These are phyloP conservation scores for Pleurotus platypus DNA, from an alignment of 768 basidiomycete species.

Conservation along the genomic window DNA sequence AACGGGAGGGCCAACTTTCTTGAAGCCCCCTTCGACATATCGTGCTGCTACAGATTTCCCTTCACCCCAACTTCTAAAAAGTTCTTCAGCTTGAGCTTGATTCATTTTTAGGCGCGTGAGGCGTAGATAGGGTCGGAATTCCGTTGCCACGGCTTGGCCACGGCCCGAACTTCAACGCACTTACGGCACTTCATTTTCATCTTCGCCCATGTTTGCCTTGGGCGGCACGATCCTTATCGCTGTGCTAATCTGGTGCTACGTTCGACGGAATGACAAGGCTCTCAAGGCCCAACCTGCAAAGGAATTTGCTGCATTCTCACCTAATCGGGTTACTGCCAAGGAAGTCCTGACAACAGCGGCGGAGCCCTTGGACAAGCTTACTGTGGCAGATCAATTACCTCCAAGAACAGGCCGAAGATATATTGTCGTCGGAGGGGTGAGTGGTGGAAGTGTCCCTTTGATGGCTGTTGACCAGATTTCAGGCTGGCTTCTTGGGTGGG, in stretches of 20 bases:
- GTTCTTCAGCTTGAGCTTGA: no score
- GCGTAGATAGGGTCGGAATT: no score
- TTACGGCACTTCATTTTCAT: no score
- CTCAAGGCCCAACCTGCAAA: conserved; percentile 47
- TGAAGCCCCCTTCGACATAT: no score
- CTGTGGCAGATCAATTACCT: conserved; percentile 45
- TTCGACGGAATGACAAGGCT: conserved; percentile 50
- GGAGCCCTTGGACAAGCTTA: conserved; percentile 18
- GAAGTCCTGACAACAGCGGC: conserved; percentile 35
- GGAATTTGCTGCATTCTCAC: conserved; percentile 42
- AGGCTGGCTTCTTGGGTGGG: conserved; percentile 76
- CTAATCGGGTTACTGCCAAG: conserved; percentile 43
- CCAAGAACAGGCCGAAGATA: conserved; percentile 72
- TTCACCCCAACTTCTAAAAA: no score
- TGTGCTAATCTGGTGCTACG: conserved; percentile 28
- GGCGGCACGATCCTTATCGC: not conserved
- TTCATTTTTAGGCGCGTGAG: no score
- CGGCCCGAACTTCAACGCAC: no score
- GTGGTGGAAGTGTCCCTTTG: conserved; percentile 18
- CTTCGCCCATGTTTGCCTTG: no score
- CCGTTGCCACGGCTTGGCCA: no score
- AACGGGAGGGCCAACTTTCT: no score
- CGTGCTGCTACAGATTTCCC: no score
- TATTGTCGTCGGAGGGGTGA: conserved; percentile 73
- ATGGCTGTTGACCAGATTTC: not conserved